Percentiles rank a stretch among this genome's conserved stretches.
Conservation (phyloP, 352 stramenopile species). For the Globisporangium spiculum region DNA sequence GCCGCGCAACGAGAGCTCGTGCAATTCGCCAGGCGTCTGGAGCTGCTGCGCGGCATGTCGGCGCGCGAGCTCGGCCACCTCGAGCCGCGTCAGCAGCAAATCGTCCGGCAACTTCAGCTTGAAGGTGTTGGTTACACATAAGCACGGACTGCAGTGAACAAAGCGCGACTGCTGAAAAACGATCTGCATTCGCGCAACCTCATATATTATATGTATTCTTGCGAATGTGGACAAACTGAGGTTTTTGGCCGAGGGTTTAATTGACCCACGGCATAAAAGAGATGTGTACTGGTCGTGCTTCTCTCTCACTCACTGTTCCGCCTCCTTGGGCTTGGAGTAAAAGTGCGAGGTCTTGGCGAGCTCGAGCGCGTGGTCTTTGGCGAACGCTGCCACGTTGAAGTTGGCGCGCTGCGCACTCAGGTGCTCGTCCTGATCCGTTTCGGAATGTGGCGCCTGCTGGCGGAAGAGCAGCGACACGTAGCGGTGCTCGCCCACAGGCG, state of each 20-base stretch:
- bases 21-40: conserved; percentile 53
- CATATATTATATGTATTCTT: no score
- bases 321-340: conserved; percentile 30
- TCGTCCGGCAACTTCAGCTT: conserved; percentile 31
- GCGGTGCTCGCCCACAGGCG: conserved; percentile 46
- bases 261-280: no score
- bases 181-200: no score
- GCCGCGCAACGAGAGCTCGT: conserved; percentile 42
- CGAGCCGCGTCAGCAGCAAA: conserved; percentile 34
- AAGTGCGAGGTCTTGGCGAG: conserved; percentile 37
- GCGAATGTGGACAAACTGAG: no score
- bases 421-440: conserved; percentile 11
- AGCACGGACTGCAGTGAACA: no score
- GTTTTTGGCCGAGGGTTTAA: no score
- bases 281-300: no score
- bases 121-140: not conserved
- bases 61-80: conserved; percentile 30
- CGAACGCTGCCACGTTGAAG: conserved; percentile 49
- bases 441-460: conserved; percentile 20
- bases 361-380: conserved; percentile 26
- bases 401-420: conserved; percentile 36
- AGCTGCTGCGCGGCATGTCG: conserved; percentile 37
- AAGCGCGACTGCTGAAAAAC: no score
- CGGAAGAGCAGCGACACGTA: conserved; percentile 56
- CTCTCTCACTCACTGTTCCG: no score